These are phyloP conservation scores for Helotiales sp. DNA, from an alignment of 2,329 filamentous ascomycete genomes.

Conservation along the genomic window DNA sequence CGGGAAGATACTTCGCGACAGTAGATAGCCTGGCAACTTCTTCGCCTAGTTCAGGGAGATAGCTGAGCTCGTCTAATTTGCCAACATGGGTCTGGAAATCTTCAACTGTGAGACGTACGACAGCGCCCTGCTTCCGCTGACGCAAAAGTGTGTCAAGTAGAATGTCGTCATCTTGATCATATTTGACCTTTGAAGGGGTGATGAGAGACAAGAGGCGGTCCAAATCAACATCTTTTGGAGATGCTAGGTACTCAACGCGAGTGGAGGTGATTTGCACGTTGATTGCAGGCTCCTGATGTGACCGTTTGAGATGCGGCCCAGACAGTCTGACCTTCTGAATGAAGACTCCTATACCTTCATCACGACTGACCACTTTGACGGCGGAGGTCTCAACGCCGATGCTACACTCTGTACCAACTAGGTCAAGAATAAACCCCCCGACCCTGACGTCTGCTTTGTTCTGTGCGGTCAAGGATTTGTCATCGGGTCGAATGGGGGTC, in stretches of 20 bases:
- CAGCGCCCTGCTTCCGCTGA: slow-evolving; percentile 84
- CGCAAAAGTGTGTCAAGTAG: slow-evolving; percentile 89
- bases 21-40: slow-evolving; percentile 84
- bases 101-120: slow-evolving; percentile 73
- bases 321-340: slow-evolving; percentile 77
- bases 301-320: slow-evolving; percentile 67
- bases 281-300: slow-evolving; percentile 62
- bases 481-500: slow-evolving; percentile 44
- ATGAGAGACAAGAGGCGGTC: slow-evolving; percentile 83
- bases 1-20: slow-evolving; percentile 91
- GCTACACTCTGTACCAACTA: slow-evolving; percentile 80
- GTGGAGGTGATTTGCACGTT: slow-evolving; percentile 68
- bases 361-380: slow-evolving; percentile 78
- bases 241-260: slow-evolving; percentile 72
- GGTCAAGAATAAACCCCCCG: slow-evolving; percentile 74
- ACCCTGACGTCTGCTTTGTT: slow-evolving; percentile 77
- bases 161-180: slow-evolving; percentile 87
- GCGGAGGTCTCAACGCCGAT: slow-evolving; percentile 78
- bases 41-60: slow-evolving; percentile 72
- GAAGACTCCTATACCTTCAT: slow-evolving; percentile 71
- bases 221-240: slow-evolving; percentile 79
- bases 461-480: slow-evolving; percentile 35
- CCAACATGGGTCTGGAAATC: slow-evolving; percentile 66
- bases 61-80: slow-evolving; percentile 67
- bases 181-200: slow-evolving; percentile 89